phyloP scores from a whole-genome alignment of 257 asterid genomes.

The Gentiana dahurica region DNA sequence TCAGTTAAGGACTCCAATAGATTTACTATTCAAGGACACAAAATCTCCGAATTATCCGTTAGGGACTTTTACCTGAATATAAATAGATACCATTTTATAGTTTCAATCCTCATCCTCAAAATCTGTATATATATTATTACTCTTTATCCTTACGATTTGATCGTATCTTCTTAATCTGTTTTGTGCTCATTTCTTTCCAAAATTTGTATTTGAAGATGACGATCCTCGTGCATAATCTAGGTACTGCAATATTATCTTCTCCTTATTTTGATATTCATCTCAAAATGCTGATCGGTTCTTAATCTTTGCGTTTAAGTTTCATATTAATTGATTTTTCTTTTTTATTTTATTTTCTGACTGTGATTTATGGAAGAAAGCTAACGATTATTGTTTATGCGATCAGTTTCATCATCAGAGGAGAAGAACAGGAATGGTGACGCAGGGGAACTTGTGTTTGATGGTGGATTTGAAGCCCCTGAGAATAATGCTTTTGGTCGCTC shows the following conservation, averaged over 20 bases:
- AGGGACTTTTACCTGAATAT: slow-evolving; percentile 44
- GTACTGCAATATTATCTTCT: slow-evolving; percentile 14
- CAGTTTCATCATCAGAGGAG: slow-evolving; percentile 27
- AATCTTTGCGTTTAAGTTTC: not conserved
- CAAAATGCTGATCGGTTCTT: not conserved
- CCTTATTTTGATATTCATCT: too few species aligned
- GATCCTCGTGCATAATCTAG: slow-evolving; percentile 45
- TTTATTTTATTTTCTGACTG: not conserved
- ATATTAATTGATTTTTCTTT: too few species aligned
- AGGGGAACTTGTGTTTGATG: slow-evolving; percentile 39
- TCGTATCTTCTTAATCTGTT: not conserved
- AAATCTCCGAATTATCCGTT: slow-evolving; percentile 17
- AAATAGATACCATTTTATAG: slow-evolving; percentile 19
- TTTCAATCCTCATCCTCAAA: not conserved
- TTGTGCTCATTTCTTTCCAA: not conserved
- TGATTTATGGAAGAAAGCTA: not conserved
- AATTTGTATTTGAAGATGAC: slow-evolving; percentile 33
- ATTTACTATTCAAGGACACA: slow-evolving; percentile 30
- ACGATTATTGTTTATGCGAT: too few species aligned
- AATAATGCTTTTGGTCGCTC: slow-evolving; percentile 56
- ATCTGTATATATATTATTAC: too few species aligned
- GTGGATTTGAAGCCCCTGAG: slow-evolving; percentile 46
- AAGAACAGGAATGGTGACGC: slow-evolving; percentile 16
- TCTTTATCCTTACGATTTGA: not conserved
- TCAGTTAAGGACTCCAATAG: slow-evolving; percentile 2